Evolutionary conservation across 495 filamentous ascomycete genomes (phyloP).

Genomic region (Hypoxylon rickii): DNA sequence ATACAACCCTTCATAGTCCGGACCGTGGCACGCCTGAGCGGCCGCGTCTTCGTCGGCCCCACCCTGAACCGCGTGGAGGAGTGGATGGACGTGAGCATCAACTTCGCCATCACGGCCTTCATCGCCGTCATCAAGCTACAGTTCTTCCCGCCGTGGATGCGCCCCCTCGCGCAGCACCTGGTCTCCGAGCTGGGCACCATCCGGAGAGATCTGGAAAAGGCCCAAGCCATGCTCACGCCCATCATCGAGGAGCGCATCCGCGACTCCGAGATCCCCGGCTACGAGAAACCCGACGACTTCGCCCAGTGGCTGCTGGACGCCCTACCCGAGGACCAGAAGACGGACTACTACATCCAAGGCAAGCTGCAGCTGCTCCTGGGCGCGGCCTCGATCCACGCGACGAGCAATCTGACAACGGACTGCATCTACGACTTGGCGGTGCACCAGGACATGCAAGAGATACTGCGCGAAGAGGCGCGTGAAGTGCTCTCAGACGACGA

Average conservation of each 20-base stretch:
- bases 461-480: slow-evolving; percentile 54
- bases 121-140: slow-evolving; percentile 45
- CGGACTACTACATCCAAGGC: slow-evolving; percentile 35
- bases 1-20: slow-evolving; percentile 44
- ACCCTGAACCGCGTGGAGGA: slow-evolving; percentile 39
- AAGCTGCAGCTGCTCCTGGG: slow-evolving; percentile 41
- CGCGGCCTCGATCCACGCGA: slow-evolving; percentile 44
- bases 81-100: slow-evolving; percentile 44
- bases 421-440: slow-evolving; percentile 55
- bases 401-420: slow-evolving; percentile 42
- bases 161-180: slow-evolving; percentile 36
- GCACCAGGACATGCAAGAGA: slow-evolving; percentile 54
- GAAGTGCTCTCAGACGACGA: slow-evolving; percentile 44
- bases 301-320: slow-evolving; percentile 43
- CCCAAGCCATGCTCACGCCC: slow-evolving; percentile 37
- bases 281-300: slow-evolving; percentile 40
- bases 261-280: slow-evolving; percentile 30
- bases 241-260: slow-evolving; percentile 40
- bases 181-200: slow-evolving; percentile 41
- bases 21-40: slow-evolving; percentile 39
- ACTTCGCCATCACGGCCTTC: slow-evolving; percentile 44
- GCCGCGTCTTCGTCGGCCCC: slow-evolving; percentile 42
- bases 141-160: slow-evolving; percentile 45
- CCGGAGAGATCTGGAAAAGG: slow-evolving; percentile 33
- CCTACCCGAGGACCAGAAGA: slow-evolving; percentile 39